These are phyloP conservation scores for Botryotinia globosa DNA, from an alignment of 2,329 filamentous ascomycete genomes.

Conservation along the genomic window DNA sequence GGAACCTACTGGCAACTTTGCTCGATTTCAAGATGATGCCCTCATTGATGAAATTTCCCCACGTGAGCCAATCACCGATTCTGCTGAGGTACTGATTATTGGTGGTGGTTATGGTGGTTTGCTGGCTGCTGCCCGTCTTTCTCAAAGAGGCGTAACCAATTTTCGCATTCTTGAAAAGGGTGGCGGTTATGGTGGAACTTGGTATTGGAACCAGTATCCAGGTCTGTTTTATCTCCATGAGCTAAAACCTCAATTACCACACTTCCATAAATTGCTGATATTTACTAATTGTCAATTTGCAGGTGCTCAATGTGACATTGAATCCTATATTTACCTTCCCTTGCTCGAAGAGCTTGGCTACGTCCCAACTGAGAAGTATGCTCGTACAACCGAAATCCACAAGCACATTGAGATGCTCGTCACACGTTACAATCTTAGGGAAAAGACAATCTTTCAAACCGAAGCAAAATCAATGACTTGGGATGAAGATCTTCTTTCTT, in stretches of 20 bases:
- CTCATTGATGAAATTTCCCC: neutral
- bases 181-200: constrained; percentile 46
- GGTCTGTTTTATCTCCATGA: constrained; percentile 42
- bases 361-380: constrained; percentile 54
- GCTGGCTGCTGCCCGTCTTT: constrained; percentile 43
- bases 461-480: constrained; percentile 52
- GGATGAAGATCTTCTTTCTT: constrained; percentile 51
- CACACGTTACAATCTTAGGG: constrained; percentile 52
- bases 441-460: constrained; percentile 57
- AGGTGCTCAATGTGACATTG: constrained; percentile 34
- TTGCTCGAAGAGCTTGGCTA: constrained; percentile 20
- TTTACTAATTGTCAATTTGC: constrained; percentile 57
- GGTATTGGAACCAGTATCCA: constrained; percentile 56
- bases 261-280: constrained; percentile 46
- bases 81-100: constrained; percentile 40
- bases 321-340: constrained; percentile 21
- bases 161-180: constrained; percentile 44
- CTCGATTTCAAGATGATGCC: constrained; percentile 12
- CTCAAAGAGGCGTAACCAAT: constrained; percentile 45
- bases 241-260: neutral
- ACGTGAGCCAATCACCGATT: constrained; percentile 12
- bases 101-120: constrained; percentile 42
- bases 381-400: constrained; percentile 59
- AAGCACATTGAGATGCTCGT: constrained; percentile 52
- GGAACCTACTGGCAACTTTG: constrained; percentile 14